Conservation (phyloP, 192 early-diverging fungal species). For the Haplosporangium gracile region DNA sequence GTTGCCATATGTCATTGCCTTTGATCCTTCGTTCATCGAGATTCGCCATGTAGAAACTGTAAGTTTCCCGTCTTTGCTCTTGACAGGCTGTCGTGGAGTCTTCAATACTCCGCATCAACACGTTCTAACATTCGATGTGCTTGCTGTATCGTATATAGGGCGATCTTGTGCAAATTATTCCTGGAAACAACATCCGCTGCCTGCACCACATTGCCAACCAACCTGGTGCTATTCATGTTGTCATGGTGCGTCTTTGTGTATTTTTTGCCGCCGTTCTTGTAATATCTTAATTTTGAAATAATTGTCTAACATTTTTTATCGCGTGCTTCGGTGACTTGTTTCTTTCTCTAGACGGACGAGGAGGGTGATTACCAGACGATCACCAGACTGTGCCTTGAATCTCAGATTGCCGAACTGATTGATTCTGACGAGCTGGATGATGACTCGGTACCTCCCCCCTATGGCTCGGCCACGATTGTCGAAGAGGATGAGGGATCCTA, state of each 20-base stretch:
- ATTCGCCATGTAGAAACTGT: conserved; percentile 85
- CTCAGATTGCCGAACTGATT: conserved; percentile 30
- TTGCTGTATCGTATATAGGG: conserved; percentile 45
- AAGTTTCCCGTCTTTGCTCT: background rate
- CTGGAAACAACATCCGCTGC: conserved; percentile 70
- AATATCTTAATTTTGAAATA: background rate
- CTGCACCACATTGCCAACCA: conserved; percentile 64
- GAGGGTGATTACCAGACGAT: conserved; percentile 53
- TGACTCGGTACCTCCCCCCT: conserved; percentile 1
- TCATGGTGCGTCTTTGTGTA: conserved; percentile 50
- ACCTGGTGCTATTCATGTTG: conserved; percentile 61
- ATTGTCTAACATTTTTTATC: background rate
- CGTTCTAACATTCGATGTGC: background rate
- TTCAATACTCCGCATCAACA: background rate
- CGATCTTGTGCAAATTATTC: conserved; percentile 64
- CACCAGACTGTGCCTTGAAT: conserved; percentile 45
- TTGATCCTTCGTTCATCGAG: conserved; percentile 92
- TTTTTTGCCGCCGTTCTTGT: background rate
- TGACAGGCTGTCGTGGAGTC: background rate
- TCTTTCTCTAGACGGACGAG: conserved; percentile 34
- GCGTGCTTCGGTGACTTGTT: background rate
- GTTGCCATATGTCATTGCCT: conserved; percentile 91
- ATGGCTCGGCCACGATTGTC: conserved; percentile 23
- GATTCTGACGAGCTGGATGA: conserved; percentile 15
- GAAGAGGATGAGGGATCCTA: conserved; percentile 41